Percentiles rank a stretch among this genome's conserved stretches.
phyloP scores from a whole-genome alignment of 225 moss, liverwort and hornwort genomes.

The Takakia lepidozioides region DNA sequence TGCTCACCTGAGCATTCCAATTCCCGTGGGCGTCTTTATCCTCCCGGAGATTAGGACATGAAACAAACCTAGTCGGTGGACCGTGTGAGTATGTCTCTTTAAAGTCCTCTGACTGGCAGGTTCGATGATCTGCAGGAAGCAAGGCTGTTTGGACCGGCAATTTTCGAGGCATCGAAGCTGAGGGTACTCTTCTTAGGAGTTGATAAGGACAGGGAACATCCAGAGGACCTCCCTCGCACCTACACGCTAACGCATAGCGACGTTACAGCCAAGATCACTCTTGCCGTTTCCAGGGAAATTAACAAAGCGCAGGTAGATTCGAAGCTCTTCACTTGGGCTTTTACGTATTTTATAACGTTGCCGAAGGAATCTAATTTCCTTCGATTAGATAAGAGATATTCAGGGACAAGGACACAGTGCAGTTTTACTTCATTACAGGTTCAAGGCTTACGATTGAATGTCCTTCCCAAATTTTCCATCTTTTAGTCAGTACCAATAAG shows the following conservation, averaged over 20 bases:
- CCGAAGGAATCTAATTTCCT: not conserved
- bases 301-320: conserved; percentile 72
- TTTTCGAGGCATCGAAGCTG: conserved; percentile 91
- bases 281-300: conserved; percentile 84
- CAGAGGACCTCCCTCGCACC: conserved; percentile 60
- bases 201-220: conserved; percentile 41
- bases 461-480: no score
- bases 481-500: no score
- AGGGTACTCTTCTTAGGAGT: conserved; percentile 73
- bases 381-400: not conserved
- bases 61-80: not conserved
- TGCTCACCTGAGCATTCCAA: not conserved
- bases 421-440: not conserved
- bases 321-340: not conserved
- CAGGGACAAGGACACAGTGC: not conserved
- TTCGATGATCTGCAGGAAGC: conserved; percentile 39
- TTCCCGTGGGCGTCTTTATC: not conserved
- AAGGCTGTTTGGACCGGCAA: conserved; percentile 79
- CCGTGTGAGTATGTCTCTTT: no score
- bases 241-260: conserved; percentile 97
- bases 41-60: not conserved
- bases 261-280: conserved; percentile 75
- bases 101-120: no score
- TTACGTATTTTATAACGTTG: not conserved
- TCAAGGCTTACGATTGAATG: not conserved